Evolutionary conservation across 2,329 filamentous ascomycete genomes (phyloP).

Genomic region (Capronia coronata): DNA sequence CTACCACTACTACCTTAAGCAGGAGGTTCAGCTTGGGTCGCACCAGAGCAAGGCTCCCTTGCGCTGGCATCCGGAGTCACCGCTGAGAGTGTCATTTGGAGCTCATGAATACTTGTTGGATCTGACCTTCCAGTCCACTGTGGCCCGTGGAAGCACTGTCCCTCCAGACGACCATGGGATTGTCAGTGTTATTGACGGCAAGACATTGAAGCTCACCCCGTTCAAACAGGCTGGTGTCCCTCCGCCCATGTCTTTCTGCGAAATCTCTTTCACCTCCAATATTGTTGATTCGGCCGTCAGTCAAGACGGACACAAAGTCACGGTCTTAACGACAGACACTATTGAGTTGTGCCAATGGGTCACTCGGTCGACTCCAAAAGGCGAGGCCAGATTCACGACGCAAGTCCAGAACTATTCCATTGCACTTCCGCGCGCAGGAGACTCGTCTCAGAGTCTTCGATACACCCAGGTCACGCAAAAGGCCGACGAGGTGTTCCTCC

Average conservation of each 20-base stretch:
- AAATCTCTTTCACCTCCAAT: constrained; percentile 57
- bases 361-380: constrained; percentile 38
- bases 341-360: constrained; percentile 67
- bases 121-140: constrained; percentile 14
- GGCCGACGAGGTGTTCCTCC: constrained; percentile 39
- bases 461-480: constrained; percentile 44
- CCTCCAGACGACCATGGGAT: constrained; percentile 71
- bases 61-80: constrained; percentile 79
- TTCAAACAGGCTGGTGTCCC: constrained; percentile 78
- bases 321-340: constrained; percentile 61
- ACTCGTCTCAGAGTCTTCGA: background rate
- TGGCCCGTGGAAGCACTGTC: constrained; percentile 58
- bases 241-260: constrained; percentile 83
- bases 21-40: constrained; percentile 55
- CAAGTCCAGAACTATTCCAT: constrained; percentile 32
- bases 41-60: constrained; percentile 30
- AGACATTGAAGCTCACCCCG: constrained; percentile 73
- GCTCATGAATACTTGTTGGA: constrained; percentile 28
- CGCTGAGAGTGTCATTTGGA: constrained; percentile 61
- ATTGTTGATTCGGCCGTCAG: constrained; percentile 71
- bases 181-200: constrained; percentile 79
- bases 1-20: constrained; percentile 97
- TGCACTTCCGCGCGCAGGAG: constrained; percentile 2
- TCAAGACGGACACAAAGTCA: constrained; percentile 57
- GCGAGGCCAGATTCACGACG: constrained; percentile 46